Base-by-base conservation (phyloP, 73 alveolate genomes). In the Halteria grandinella region DNA sequence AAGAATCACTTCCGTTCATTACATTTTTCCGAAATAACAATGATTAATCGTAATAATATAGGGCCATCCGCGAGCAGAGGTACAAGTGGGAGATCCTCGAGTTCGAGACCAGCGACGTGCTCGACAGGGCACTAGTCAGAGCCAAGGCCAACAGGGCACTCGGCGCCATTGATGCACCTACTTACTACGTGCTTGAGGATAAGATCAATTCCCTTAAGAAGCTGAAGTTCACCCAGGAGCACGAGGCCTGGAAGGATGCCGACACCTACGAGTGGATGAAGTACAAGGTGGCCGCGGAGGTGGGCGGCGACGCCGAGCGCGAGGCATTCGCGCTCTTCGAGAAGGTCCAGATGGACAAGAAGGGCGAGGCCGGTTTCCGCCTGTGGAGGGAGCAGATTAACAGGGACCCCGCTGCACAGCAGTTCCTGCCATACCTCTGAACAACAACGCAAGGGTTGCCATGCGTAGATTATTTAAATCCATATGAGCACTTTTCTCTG, bases 201-300 rank as follows among this genome's bases (percentile, higher is more conserved):
- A 77, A 69, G 48, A 54, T 77, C 17, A 44, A 0, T 29, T 12
- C 66, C 15, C 57, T 77, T 7, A 77, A 62, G 74, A 77, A 77
- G 34, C 75, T 73, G 31, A 73, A 53, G 57, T 73, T 77, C 75
- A 62, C 88, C 31, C 37, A 60, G 23, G 74, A 77, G 20, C 63
- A 77, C 25, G 75, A 60, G 43, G 32, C 34, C 47, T 48, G 57
- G 76, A 39, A 77, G 14, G 88, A 77, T 47, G 23, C 50, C 20
- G 75, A 77, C 25, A 60, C 71, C 44, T 71, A 33, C 34, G 82
- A 77, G 41, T 77, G 79, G 79, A 77, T 77, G 69, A 77, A 77
- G 53, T 40, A 50, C 54, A 77, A 77, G 44, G 88, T 77, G 15
- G 88, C 88, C 63, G 88, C 88, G 15, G 88, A 77, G 49, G 70